Percentiles rank a stretch among this genome's conserved stretches.
Conservation (phyloP, 306 rosid species). For the Vicia faba region DNA sequence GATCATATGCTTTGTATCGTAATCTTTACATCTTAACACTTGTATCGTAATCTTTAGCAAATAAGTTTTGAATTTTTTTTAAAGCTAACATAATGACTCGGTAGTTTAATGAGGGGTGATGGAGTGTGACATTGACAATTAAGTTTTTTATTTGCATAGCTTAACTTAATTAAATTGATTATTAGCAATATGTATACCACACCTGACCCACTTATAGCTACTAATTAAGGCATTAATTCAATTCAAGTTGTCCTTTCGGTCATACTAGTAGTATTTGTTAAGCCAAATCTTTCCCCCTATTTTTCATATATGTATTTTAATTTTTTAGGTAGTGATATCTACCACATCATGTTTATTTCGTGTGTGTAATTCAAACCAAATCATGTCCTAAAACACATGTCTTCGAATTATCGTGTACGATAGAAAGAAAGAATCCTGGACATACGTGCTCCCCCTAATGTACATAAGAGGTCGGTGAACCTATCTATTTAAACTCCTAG, state of each 20-base stretch:
- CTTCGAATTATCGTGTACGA: not conserved
- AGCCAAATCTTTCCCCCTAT: conserved; percentile 35
- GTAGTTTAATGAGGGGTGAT: not conserved
- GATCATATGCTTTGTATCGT: no score
- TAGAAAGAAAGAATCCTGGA: not conserved
- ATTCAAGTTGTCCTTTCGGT: conserved; percentile 43
- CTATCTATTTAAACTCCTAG: no score
- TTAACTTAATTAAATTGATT: not conserved
- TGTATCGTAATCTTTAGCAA: conserved; percentile 12
- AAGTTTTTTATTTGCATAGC: not conserved
- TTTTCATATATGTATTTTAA: conserved; percentile 26
- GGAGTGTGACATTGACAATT: not conserved
- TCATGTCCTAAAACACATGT: not conserved
- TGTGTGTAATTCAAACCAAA: no score
- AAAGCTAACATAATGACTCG: conserved; percentile 22
- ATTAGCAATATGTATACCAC: conserved; percentile 26
- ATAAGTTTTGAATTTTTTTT: not conserved
- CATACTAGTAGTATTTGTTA: not conserved
- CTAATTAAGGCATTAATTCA: conserved; percentile 28
- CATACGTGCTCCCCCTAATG: not conserved
- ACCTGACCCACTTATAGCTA: conserved; percentile 49
- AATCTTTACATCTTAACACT: not conserved
- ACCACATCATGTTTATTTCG: not conserved
- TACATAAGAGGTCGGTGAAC: no score
- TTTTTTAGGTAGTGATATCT: not conserved